These are phyloP conservation scores for Dothidotthia symphoricarpi DNA, from an alignment of 2,329 filamentous ascomycete species.

Conservation along the genomic window DNA sequence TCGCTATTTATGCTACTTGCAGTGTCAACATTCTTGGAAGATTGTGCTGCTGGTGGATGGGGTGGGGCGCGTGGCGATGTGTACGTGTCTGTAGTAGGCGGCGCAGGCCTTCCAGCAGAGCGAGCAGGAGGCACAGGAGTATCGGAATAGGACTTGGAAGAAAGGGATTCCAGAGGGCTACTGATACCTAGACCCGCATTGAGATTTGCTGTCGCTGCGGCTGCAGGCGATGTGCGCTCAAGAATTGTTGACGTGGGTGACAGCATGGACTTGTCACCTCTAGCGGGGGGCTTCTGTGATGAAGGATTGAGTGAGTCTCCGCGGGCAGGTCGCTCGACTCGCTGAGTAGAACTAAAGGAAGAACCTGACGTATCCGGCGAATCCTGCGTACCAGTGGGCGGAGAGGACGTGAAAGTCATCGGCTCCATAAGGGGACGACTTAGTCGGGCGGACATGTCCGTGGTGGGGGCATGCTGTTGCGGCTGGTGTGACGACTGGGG, in stretches of 20 bases:
- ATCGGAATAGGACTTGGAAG: constrained; percentile 44
- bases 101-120: constrained; percentile 47
- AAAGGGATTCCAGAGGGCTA: constrained; percentile 45
- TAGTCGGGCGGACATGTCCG: constrained; percentile 39
- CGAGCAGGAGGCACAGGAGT: constrained; percentile 47
- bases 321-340: constrained; percentile 52
- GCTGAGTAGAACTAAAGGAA: constrained; percentile 42
- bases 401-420: constrained; percentile 37
- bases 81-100: constrained; percentile 42
- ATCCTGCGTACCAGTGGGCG: constrained; percentile 39
- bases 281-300: constrained; percentile 47
- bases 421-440: constrained; percentile 36
- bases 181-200: constrained; percentile 46
- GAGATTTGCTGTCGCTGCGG: constrained; percentile 29
- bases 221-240: constrained; percentile 42
- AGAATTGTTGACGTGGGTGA: constrained; percentile 47
- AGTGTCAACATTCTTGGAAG: constrained; percentile 46
- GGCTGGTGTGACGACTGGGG: constrained; percentile 10
- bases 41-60: constrained; percentile 42
- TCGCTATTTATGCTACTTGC: constrained; percentile 47
- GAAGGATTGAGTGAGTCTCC: constrained; percentile 58
- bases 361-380: constrained; percentile 37
- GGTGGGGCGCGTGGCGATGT: constrained; percentile 48
- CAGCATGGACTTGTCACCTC: constrained; percentile 60
- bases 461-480: constrained; percentile 43